phyloP scores from a whole-genome alignment of 352 stramenopile species.

The Phytophthora citricola region DNA sequence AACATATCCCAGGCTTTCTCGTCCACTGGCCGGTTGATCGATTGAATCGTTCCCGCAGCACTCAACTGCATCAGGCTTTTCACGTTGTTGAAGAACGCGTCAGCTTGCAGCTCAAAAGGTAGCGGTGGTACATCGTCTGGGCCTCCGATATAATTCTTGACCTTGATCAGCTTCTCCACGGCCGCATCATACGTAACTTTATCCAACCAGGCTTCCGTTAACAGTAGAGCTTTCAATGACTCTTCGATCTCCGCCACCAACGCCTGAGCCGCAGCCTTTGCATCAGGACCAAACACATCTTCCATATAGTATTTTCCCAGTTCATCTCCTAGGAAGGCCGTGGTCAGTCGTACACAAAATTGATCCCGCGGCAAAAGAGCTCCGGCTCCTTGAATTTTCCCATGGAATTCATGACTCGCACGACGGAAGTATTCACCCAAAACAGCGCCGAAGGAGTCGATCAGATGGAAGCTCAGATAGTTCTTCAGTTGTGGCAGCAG shows the following conservation, averaged over 20 bases:
- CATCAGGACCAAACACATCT: conserved; percentile 84
- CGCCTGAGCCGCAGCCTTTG: conserved; percentile 74
- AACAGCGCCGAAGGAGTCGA: conserved; percentile 49
- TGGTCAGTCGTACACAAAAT: conserved; percentile 78
- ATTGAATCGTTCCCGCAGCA: conserved; percentile 35
- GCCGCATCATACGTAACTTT: conserved; percentile 80
- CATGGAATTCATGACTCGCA: conserved; percentile 60
- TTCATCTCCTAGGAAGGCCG: conserved; percentile 84
- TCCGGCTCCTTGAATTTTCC: conserved; percentile 39
- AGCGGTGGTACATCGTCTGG: conserved; percentile 53
- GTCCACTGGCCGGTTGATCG: conserved; percentile 58
- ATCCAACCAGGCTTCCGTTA: conserved; percentile 90
- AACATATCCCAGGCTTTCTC: conserved; percentile 87
- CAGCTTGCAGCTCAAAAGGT: conserved; percentile 56
- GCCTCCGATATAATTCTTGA: conserved; percentile 83
- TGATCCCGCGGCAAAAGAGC: conserved; percentile 44
- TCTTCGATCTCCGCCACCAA: conserved; percentile 90
- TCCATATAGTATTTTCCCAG: conserved; percentile 91
- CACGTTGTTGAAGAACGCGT: conserved; percentile 68
- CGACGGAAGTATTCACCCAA: conserved; percentile 65
- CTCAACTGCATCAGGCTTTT: conserved; percentile 45
- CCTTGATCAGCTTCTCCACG: conserved; percentile 90
- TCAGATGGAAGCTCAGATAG: conserved; percentile 71
- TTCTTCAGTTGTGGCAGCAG: conserved; percentile 54
- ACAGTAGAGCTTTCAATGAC: conserved; percentile 79